Evolutionary conservation across 306 rosid genomes (phyloP).

Genomic region (Prunus kanzakura): DNA sequence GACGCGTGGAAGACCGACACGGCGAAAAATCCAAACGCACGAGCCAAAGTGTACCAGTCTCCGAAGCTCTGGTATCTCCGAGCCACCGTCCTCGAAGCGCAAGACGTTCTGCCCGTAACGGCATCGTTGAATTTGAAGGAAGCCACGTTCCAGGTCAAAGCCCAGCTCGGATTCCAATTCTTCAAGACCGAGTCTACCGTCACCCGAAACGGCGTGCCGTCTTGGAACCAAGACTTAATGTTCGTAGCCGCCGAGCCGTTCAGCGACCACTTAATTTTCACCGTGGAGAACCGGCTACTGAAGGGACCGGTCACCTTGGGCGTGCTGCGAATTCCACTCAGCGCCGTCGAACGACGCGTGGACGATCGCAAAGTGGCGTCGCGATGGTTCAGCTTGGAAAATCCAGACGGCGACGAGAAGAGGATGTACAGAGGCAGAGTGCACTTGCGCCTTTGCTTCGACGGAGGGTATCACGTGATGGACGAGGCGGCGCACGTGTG

Average conservation of each 20-base stretch:
- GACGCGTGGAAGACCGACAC: constrained; percentile 83
- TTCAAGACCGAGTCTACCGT: constrained; percentile 36
- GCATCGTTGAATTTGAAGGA: constrained; percentile 36
- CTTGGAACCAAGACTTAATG: constrained; percentile 75
- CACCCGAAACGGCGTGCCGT: constrained; percentile 37
- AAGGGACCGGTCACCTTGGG: constrained; percentile 40
- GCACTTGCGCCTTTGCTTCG: constrained; percentile 69
- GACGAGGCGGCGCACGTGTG: constrained; percentile 75
- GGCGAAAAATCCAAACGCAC: constrained; percentile 26
- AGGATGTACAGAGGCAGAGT: constrained; percentile 49
- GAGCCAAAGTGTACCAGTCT: constrained; percentile 69
- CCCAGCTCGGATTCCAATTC: constrained; percentile 66
- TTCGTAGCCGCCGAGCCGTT: constrained; percentile 81
- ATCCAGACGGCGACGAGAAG: constrained; percentile 29
- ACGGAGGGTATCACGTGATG: constrained; percentile 96
- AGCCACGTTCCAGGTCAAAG: constrained; percentile 47
- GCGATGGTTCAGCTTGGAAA: constrained; percentile 62
- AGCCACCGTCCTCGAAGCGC: constrained; percentile 73
- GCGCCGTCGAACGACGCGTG: constrained; percentile 59
- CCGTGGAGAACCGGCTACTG: constrained; percentile 50
- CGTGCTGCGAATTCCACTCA: constrained; percentile 40
- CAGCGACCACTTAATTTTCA: constrained; percentile 40
- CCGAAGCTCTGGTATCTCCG: constrained; percentile 92
- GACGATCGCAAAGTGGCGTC: constrained; percentile 71
- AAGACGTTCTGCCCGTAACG: constrained; percentile 41